Evolutionary conservation across 768 basidiomycete species (phyloP), one percentile per base, ranked within the genome.

Genomic region (Leccinum aurantiacum): DNA sequence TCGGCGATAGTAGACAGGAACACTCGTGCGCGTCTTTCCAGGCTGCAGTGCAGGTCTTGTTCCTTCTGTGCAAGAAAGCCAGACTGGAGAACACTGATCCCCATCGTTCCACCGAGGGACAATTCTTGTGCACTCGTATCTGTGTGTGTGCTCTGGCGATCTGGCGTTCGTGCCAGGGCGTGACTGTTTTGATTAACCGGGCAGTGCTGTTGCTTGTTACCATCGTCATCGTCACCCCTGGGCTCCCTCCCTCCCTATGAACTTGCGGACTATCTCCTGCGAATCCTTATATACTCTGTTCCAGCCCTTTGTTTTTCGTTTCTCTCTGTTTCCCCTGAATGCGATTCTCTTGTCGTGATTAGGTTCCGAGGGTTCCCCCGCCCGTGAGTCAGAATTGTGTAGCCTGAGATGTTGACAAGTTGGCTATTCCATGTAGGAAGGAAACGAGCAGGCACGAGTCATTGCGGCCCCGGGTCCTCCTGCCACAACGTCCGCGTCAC

Each of bases 211-310:
- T 63, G 17, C 49, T 52, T 56, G 60, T 64, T 60, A 63, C 60
- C 52, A 60, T 47, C 46, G 37, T 62, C 66, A 48, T 48, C 44
- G 27, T 29, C 27, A 22, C 47, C 57, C 50, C 57, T 35, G 47
- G 46, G 49, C 52, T 58, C 19, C 46, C 2, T 41, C 38, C 48
- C 55, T 50, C 56, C 59, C 53, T 63, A 56, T 44, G 59, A 64
- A 57, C 51, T 63, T 59, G 63, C 54, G 71, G 69, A 73, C 71
- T 71, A 63, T 71, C 65, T 63, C 63, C 52, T 71, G 61, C 62
- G 38, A 67, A 59, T 64, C 31, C 54, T 58, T 69, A 73, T 67
- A 67, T 71, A 69, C 63, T 38, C 38, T 51, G 58, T 69, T 62
- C 9, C 52, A 49, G 50, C 44, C 24, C 49, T 41, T 41, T 37